Evolutionary conservation across 106 monocot species (phyloP).

Genomic region (Phalaenopsis equestris): DNA sequence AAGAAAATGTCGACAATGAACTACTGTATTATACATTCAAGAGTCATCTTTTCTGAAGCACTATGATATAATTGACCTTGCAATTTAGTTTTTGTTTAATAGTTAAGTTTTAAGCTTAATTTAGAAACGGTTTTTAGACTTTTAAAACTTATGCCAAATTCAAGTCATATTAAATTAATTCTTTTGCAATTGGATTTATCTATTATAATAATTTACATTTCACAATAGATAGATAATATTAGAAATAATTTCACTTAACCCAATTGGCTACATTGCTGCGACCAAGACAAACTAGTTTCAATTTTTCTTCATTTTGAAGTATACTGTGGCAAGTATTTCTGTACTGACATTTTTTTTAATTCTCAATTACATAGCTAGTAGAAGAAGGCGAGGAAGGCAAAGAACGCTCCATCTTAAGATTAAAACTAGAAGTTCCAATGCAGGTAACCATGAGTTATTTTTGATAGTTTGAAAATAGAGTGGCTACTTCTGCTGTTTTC

Average conservation of each 20-base stretch:
- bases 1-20: background rate
- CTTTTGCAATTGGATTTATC: background rate
- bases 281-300: background rate
- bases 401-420: conserved; percentile 58
- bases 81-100: background rate
- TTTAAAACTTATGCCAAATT: background rate
- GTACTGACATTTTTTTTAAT: conserved; percentile 2
- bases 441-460: conserved; percentile 38
- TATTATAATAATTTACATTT: background rate
- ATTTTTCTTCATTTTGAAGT: background rate
- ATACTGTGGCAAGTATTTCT: background rate
- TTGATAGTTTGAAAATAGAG: background rate
- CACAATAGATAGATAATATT: background rate
- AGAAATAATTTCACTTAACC: background rate
- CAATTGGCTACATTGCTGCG: background rate
- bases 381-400: conserved; percentile 89
- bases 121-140: background rate
- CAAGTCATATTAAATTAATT: background rate
- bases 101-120: background rate
- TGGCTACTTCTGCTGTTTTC: background rate
- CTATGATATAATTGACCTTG: background rate
- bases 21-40: background rate
- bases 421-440: conserved; percentile 91
- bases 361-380: conserved; percentile 36
- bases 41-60: background rate